Base-by-base conservation (phyloP, 805 yeast genomes). In the Limtongia smithiae region DNA sequence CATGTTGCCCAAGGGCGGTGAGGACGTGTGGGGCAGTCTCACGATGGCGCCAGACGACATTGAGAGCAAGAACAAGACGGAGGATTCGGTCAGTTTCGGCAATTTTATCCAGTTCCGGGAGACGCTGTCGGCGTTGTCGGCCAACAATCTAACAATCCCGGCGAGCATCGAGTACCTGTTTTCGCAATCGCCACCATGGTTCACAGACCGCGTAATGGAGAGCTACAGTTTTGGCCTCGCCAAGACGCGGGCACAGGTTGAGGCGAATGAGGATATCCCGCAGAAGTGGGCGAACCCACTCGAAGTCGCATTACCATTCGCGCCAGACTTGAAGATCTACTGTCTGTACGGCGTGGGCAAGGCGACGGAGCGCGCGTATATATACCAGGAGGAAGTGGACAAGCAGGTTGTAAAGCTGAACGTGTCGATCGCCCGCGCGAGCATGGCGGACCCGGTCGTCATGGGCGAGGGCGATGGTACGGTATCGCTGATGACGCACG, bases 401-500 rank as follows among this genome's bases (percentile, higher is more conserved):
- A 77, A 78, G 47, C 68, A 71, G 0, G 50, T 68, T 0, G 63
- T 78, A 3, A 76, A 80, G 27, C 70, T 91, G 55, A 80, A 84
- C 54, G 76, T 85, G 48, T 77, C 91, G 0, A 86, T 93, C 43
- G 88, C 85, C 58, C 85, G 78, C 8, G 73, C 76, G 3, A 72
- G 76, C 32, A 20, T 32, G 18, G 37, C 37, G 4, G 65, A 73
- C n/a, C 82, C 95, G 0, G 96, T 93, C 0, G 74, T 75, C 32
- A 73, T 87, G 62, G 83, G 95, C 1, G 95, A 93, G 63, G 98
- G 98, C 24, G 98, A 93, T 67, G 98, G 98, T 3, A 93, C 98
- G 0, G 85, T 93, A 3, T 87, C 96, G 2, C 62, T 93, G 18
- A 68, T 89, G 56, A 82, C 97, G 0, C 97, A 93, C 61, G 61